Evolutionary conservation across 2,329 filamentous ascomycete species (phyloP).

Genomic region (Nannizziopsis arthrosporioides): DNA sequence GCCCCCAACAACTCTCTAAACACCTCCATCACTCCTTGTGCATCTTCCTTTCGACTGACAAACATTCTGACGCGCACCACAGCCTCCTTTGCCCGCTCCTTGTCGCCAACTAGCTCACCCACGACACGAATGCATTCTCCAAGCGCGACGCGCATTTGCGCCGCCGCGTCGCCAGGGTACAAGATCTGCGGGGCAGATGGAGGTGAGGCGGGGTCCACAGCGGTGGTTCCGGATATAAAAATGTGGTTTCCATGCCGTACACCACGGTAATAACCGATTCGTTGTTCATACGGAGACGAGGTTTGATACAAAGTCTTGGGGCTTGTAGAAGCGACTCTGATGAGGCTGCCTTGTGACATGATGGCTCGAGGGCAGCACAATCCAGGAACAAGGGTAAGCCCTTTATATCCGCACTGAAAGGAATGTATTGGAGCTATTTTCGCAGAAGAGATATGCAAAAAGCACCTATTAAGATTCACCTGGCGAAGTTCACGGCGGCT

Average conservation of each 20-base stretch:
- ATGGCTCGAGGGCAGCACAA: background rate
- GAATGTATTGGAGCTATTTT: no score
- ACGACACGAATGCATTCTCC: conserved; percentile 24
- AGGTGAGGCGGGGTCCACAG: conserved; percentile 26
- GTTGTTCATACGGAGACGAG: conserved; percentile 27
- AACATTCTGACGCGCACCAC: conserved; percentile 30
- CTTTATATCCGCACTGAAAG: no score
- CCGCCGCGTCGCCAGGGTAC: conserved; percentile 23
- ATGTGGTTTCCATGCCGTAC: conserved; percentile 27
- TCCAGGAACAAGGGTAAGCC: no score
- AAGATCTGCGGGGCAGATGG: conserved; percentile 21
- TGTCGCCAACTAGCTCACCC: conserved; percentile 16
- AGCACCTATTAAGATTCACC: no score
- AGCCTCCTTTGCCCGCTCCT: conserved; percentile 22
- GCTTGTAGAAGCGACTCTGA: conserved; percentile 10
- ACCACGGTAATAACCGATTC: conserved; percentile 31
- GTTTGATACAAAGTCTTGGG: conserved; percentile 22
- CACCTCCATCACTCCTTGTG: conserved; percentile 11
- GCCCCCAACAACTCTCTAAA: conserved; percentile 14
- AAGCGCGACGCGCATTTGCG: conserved; percentile 24
- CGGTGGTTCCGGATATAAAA: conserved; percentile 31
- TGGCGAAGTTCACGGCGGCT: no score
- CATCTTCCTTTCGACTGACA: conserved; percentile 14
- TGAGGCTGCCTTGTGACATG: conserved; percentile 7
- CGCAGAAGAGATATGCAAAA: no score